These are phyloP conservation scores for Dujonia santamariae DNA, from an alignment of 1,139 yeast species.

Conservation along the genomic window DNA sequence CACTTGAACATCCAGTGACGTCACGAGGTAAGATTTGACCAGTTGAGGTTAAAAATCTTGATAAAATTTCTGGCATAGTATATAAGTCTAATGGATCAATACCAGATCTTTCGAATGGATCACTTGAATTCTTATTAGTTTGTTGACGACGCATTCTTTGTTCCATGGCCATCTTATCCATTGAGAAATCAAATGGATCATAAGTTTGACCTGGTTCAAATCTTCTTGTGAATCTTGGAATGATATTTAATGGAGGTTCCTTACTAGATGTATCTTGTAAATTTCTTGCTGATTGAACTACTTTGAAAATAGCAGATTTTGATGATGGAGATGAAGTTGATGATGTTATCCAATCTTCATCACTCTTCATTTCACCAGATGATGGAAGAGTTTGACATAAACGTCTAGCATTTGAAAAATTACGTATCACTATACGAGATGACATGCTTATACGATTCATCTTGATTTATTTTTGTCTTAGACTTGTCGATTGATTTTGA, in stretches of 20 bases:
- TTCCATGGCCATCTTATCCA: conserved; percentile 48
- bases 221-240: conserved; percentile 29
- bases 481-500: too few species aligned
- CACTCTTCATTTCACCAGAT: conserved; percentile 7
- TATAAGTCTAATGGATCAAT: conserved; percentile 65
- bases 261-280: conserved; percentile 17
- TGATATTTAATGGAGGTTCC: conserved; percentile 23
- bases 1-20: conserved; percentile 60
- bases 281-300: conserved; percentile 19
- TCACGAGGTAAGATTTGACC: conserved; percentile 69
- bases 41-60: conserved; percentile 54
- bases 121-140: conserved; percentile 16
- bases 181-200: conserved; percentile 74
- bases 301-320: conserved; percentile 8
- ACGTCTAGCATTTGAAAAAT: conserved; percentile 1
- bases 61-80: conserved; percentile 61
- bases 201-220: conserved; percentile 49
- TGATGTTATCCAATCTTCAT: conserved; percentile 6
- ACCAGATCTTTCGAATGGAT: conserved; percentile 53
- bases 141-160: conserved; percentile 18
- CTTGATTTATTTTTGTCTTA: too few species aligned
- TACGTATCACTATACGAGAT: conserved; percentile 3
- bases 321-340: background rate
- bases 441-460: too few species aligned
- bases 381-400: conserved; percentile 8